Conservation (phyloP, 371 early-diverging fungal genomes). For the Globomyces sp. region DNA sequence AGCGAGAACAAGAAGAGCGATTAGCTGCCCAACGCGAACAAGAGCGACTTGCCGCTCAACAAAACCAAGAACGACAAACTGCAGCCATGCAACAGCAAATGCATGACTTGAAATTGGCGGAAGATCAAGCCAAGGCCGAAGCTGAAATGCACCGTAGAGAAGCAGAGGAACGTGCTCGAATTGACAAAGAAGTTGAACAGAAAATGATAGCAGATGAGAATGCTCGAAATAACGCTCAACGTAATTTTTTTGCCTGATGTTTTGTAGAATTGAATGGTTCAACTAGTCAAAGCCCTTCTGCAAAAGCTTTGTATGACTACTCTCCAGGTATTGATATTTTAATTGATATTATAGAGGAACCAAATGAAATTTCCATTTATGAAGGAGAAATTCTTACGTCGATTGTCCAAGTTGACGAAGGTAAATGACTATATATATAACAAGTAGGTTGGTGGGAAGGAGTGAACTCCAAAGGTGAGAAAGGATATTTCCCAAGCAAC, state of each 20-base stretch:
- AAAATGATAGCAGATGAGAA: background rate
- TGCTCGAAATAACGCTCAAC: background rate
- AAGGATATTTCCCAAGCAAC: constrained; percentile 83
- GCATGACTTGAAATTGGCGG: too few relatives aligned
- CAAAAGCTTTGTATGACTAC: constrained; percentile 73
- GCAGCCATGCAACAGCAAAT: background rate
- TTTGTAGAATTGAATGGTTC: constrained; percentile 29
- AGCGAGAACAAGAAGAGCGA: constrained; percentile 29
- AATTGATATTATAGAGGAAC: constrained; percentile 50
- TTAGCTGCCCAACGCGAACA: constrained; percentile 40
- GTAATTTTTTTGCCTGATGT: background rate
- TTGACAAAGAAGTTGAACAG: background rate
- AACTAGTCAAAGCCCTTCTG: constrained; percentile 30
- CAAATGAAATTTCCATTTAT: constrained; percentile 78
- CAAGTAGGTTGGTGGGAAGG: constrained; percentile 81
- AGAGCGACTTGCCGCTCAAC: constrained; percentile 20
- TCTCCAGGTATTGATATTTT: constrained; percentile 52
- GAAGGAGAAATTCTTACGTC: constrained; percentile 78
- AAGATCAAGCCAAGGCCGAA: too few relatives aligned
- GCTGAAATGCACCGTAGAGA: too few relatives aligned
- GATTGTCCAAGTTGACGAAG: constrained; percentile 74
- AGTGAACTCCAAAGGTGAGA: constrained; percentile 67
- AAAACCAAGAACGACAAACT: constrained; percentile 12
- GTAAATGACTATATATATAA: too few relatives aligned
- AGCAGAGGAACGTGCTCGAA: background rate